phyloP scores from a whole-genome alignment of 805 yeast species.

The Lipomyces spencermartinsiae region DNA sequence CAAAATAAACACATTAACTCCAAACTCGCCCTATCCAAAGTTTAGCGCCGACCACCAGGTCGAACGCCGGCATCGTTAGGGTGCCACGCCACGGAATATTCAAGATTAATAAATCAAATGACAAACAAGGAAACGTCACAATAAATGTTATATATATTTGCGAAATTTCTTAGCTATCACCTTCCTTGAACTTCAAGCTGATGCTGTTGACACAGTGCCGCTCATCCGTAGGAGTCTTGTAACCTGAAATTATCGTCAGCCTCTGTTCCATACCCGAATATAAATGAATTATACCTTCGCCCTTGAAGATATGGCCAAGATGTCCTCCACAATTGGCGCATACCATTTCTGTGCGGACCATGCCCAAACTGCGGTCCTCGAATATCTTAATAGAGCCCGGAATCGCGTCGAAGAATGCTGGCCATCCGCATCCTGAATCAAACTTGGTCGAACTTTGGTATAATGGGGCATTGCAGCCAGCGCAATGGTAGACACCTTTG shows the following conservation, averaged over 20 bases:
- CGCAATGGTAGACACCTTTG: conserved; percentile 79
- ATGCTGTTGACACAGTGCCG: conserved; percentile 95
- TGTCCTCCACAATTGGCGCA: conserved; percentile 92
- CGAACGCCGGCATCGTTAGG: not conserved
- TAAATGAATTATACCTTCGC: conserved; percentile 62
- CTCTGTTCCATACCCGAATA: not conserved
- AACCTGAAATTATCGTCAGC: conserved; percentile 50
- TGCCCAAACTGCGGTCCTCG: conserved; percentile 71
- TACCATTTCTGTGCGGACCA: conserved; percentile 86
- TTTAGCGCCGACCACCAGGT: not conserved
- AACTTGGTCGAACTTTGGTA: conserved; percentile 84
- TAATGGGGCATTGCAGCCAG: conserved; percentile 80
- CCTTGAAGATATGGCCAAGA: conserved; percentile 91
- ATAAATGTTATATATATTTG: not conserved
- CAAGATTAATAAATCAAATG: not conserved
- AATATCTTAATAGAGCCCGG: conserved; percentile 74
- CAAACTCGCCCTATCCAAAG: not conserved
- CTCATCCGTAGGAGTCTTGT: conserved; percentile 81
- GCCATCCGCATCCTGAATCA: conserved; percentile 97
- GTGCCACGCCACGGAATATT: not conserved
- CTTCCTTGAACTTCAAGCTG: conserved; percentile 65
- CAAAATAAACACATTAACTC: not conserved
- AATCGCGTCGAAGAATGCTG: conserved; percentile 89
- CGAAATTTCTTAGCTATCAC: conserved; percentile 14
- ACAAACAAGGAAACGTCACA: not conserved